Evolutionary conservation across 495 filamentous ascomycete genomes (phyloP), one percentile per base, ranked within the genome.

Genomic region (Opeltia flavorubescens): DNA sequence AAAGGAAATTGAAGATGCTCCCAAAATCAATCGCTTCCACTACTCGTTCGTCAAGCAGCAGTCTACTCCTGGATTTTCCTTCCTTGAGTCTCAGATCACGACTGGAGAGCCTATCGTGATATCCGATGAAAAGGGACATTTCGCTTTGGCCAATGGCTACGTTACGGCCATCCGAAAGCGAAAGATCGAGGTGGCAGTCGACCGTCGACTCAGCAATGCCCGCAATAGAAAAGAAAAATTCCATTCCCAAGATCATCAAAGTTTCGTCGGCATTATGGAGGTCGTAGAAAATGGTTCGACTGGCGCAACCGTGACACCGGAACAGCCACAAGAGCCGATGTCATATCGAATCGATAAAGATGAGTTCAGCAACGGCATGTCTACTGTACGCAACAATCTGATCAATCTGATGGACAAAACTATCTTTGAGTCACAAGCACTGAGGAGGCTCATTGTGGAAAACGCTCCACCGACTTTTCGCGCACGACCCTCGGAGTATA

Each of bases 361-460:
- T 55, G 91, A 96, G 59, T 95, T 95, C 63, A 94, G 84, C 64
- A 96, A 89, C 50, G 91, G 91, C 47, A 93, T 98, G 87, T 87
- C 91, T 15, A 82, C 78, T 39, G 84, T 94, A 33, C 83, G 91
- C 40, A 94, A 91, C 59, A 98, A 95, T 53, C 75, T 98, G 0
- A 71, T 98, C 28, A 81, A 87, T 55, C 70, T 93, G 55, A 95
- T 98, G 87, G 78, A 86, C 31, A 78, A 86, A 50, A 78, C 80
- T 33, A 61, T 77, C 12, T 83, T 77, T 59, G 77, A 83, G 43
- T 81, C 83, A n/a, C 70, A 69, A 13, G 70, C 84, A 52, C 74
- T 94, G 39, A 77, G 91, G 38, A 72, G 71, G 25, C 66, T 95
- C 21, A 83, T 95, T 33, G 72, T 96, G 8, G 81, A 89, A 51